Evolutionary conservation across 192 early-diverging fungal genomes (phyloP).

Genomic region (Phlyctochytrium arcticum): DNA sequence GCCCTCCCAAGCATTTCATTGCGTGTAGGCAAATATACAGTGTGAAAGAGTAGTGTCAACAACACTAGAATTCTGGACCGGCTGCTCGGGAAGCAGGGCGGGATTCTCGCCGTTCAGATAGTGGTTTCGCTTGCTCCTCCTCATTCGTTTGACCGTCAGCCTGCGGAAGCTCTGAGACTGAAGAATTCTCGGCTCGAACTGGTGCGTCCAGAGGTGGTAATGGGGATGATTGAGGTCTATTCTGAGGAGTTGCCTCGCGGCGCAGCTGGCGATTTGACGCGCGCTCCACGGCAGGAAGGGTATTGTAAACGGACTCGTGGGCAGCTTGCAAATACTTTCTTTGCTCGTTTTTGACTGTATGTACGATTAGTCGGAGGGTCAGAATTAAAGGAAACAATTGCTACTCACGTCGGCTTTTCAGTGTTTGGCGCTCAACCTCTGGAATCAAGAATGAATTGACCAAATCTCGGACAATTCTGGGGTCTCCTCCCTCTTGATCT

Average conservation of each 20-base stretch:
- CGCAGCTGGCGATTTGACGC: too few relatives aligned
- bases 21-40: too few relatives aligned
- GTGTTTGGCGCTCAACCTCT: slow-evolving; percentile 45
- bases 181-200: too few relatives aligned
- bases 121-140: neutral
- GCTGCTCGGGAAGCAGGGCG: neutral
- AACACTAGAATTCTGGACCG: neutral
- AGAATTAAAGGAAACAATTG: neutral
- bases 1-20: too few relatives aligned
- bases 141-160: too few relatives aligned
- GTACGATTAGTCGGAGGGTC: neutral
- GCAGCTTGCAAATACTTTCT: slow-evolving; percentile 46
- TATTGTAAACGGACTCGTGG: slow-evolving; percentile 16
- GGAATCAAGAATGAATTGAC: slow-evolving; percentile 57
- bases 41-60: too few relatives aligned
- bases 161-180: too few relatives aligned
- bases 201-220: neutral
- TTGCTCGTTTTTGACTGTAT: slow-evolving; percentile 45
- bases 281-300: neutral
- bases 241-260: too few relatives aligned
- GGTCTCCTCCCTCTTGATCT: neutral
- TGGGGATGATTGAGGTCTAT: too few relatives aligned
- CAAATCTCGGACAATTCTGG: slow-evolving; percentile 42
- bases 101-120: neutral
- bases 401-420: slow-evolving; percentile 41